Base-by-base conservation (phyloP, 1,284 basidiomycete species). In the Ustilago xerochloae region DNA sequence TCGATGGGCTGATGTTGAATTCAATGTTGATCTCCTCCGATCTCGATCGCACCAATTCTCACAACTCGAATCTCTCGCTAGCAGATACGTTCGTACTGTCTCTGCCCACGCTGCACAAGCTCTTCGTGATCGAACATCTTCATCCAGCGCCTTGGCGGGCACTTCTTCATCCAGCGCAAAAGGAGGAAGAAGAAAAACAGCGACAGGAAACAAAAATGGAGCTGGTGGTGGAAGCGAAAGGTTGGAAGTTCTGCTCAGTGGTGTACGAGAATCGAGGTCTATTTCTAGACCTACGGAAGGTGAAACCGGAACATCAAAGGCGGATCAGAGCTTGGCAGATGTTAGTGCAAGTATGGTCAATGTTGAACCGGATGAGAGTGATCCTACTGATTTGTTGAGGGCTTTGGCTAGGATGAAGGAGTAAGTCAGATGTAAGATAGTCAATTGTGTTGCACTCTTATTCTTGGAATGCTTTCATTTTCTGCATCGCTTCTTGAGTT, bases 81-180 rank as follows among this genome's bases (percentile, higher is more conserved):
- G 57, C 36, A 46, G 60, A 18, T 77, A 77, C 47, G 54, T 73
- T 35, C 66, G 75, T 29, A 70, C 75, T 12, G 63, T 72, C 26
- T 77, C 71, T 3, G 69, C 75, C 13, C 70, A 73, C 41, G 71
- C 71, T 1, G 71, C 75, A 2, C 75, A 77, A 53, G 70, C 75
- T 2, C 56, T 77, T 2, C 70, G 69, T 50, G 66, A 77, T 18
- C 66, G 73, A n/a, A 72, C 68, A 5, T 65, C 61, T 20, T 54
- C 61, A 18, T 51, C 45, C 33, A 72, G 69, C 61, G 69, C 69
- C 6, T 26, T 72, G 4, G 64, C 63, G 13, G 67, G 66, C 13
- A 43, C 64, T 29, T 63, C 63, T 2, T 50, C 62, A 2, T 54
- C 53, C 2, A 66, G 50, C 48, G 47, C 56, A 48, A 75, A 72